Percentiles rank a stretch among this genome's conserved stretches.
phyloP scores from a whole-genome alignment of 2,329 filamentous ascomycete genomes.

The Hortaea sp. region DNA sequence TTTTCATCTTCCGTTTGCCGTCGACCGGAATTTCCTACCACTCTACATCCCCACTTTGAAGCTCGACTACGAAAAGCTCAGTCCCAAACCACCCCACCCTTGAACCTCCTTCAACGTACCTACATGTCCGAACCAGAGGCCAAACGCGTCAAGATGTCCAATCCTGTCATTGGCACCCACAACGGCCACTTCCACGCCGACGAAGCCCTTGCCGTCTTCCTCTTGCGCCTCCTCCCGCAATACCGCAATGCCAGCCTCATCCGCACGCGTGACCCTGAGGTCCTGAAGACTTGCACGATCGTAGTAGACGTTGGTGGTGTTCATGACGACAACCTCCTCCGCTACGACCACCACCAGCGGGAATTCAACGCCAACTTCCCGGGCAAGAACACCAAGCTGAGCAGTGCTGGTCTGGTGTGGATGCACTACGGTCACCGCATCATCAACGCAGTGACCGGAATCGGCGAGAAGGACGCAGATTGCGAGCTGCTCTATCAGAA shows the following conservation, averaged over 20 bases:
- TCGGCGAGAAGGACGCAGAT: conserved; percentile 52
- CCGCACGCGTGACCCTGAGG: conserved; percentile 73
- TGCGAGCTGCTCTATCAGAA: conserved; percentile 73
- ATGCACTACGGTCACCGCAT: conserved; percentile 87
- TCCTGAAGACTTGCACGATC: conserved; percentile 76
- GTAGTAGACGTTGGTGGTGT: conserved; percentile 97
- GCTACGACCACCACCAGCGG: conserved; percentile 97
- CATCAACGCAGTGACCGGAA: conserved; percentile 56
- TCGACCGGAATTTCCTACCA: too few relatives aligned
- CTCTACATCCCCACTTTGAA: background rate
- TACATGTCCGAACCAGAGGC: conserved; percentile 29
- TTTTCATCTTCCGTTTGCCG: too few relatives aligned
- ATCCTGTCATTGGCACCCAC: conserved; percentile 73
- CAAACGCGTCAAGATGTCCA: conserved; percentile 75
- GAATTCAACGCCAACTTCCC: conserved; percentile 81
- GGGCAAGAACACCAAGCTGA: conserved; percentile 74
- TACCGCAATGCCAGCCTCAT: conserved; percentile 67
- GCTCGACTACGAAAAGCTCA: background rate
- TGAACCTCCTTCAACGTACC: background rate
- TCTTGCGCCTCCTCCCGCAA: conserved; percentile 77
- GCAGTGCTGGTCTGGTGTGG: conserved; percentile 87
- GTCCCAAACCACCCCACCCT: background rate
- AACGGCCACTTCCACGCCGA: conserved; percentile 98
- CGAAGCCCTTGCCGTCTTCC: conserved; percentile 91
- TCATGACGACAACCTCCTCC: conserved; percentile 65